Conservation (phyloP, 176 grass and related monocot species). For the Poa annua region DNA sequence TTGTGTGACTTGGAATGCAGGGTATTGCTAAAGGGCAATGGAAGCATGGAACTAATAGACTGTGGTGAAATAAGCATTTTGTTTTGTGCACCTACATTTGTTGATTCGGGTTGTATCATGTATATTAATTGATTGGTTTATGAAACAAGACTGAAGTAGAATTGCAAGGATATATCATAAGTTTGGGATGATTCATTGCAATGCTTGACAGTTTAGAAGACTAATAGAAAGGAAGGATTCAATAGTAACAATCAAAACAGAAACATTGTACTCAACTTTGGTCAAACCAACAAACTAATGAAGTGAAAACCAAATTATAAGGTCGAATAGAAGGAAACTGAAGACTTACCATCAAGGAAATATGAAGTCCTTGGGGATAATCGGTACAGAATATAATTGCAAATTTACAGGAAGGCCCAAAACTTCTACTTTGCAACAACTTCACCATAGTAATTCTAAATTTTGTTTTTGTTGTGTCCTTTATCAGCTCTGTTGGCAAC, state of each 20-base stretch:
- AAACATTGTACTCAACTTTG: not conserved
- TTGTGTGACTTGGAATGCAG: not conserved
- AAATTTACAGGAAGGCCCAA: not conserved
- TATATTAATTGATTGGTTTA: constrained; percentile 6
- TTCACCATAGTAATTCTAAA: not conserved
- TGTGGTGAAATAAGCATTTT: not conserved
- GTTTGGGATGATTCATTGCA: not conserved
- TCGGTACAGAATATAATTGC: not conserved
- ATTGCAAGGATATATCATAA: not conserved
- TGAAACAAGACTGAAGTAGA: not conserved
- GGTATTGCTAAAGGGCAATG: not conserved
- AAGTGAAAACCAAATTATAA: not conserved
- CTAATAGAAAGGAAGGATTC: not conserved
- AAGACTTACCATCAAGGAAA: not conserved
- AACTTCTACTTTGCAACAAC: not conserved
- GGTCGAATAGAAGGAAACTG: not conserved
- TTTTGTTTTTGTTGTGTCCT: not conserved
- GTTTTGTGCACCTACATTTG: not conserved
- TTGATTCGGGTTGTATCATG: constrained; percentile 10
- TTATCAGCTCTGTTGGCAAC: not conserved
- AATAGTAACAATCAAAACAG: not conserved
- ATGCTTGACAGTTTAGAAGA: not conserved
- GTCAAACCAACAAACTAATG: not conserved
- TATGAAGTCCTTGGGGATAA: not conserved
- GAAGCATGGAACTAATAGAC: not conserved